Base-by-base conservation (phyloP, 208 protist genomes). In the Trypanosoma grayi region DNA sequence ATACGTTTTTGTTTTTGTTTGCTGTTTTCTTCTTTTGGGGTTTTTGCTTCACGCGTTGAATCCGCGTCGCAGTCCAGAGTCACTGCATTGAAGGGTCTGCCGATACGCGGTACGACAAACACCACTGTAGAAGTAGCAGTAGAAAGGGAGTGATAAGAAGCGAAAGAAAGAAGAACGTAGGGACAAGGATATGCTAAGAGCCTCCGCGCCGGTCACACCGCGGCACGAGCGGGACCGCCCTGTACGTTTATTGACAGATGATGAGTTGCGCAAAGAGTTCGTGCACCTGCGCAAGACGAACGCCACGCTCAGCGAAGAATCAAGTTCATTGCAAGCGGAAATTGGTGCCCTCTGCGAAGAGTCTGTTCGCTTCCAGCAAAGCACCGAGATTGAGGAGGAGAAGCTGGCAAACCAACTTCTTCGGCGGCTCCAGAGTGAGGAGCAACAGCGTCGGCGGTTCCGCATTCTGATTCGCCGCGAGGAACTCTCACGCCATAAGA, bases 331-430 rank as follows among this genome's bases (percentile, higher is more conserved):
- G 2, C 65, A 77, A 20, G n/a, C 48, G 24, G 72, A 81, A 27
- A 86, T 87, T 24, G 75, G 84, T 56, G 51, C 57, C 24, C 75
- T 92, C 58, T 79, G 79, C 24, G 81, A 81, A 70, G 72, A 90
- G 64, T 83, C 85, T 10, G 82, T 92, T 22, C 70, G 75, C 4
- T 68, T 85, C 28, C 79, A 86, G 64, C 80, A 85, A 37, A 76
- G 54, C 28, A 74, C 85, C 14, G 84, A 94, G 66, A 70, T 90
- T 46, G 80, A 90, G 58, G 87, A 94, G 58, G 87, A 94, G 41
- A 69, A 82, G 39, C 52, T 81, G 39, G 73, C 87, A 1, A 94
- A 92, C 45, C 81, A 85, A 48, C 70, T 90, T n/a, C 70, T 94
- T 36, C 79, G 85, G 11, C 75, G 78, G 30, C 72, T 93, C 28